Evolutionary conservation across 805 yeast species (phyloP), one percentile per base, ranked within the genome.

Genomic region (Nakazawaea ambrosiae): DNA sequence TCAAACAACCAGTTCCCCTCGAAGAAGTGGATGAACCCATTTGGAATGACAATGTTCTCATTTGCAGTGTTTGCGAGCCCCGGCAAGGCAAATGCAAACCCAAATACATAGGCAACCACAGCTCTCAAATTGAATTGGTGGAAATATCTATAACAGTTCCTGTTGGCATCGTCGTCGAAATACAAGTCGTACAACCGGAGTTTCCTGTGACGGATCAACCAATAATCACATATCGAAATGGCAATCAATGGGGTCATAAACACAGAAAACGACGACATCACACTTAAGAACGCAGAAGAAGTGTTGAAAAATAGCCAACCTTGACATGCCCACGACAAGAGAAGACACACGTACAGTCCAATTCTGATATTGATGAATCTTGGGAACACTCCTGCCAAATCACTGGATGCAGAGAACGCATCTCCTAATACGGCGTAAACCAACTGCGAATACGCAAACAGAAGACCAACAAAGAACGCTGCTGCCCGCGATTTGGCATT

Each of bases 1-100:
- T 65, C 63, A 45, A 66, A 68, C 40, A 70, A 53, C 16, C 65
- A 55, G 40, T 65, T 67, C 33, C 68, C 72, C 36, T 62, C 53
- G 48, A 58, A 70, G 47, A 61, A 66, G 38, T 65, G 59, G 6
- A 55, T 50, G 6, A 61, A 55, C 14, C 75, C 75, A 4, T 60
- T 48, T 2, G 58, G 46, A 54, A 65, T 50, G 32, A 57, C 58
- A 9, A 51, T 52, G 27, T 27, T 34, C 6, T 43, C 38, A 32
- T 48, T 48, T n/a, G 37, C 44, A 49, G 60, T 44, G 57, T 61
- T 45, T 53, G 60, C 46, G 16, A 68, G 51, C 24, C 78, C 78
- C 3, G 78, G 78, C 19, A 73, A 41, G n/a, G 73, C 72, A 8
- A 74, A 75, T 9, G 65, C 61, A 50, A 62, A 57, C 20, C 68